A percentile compares a stretch with the other conserved stretches of the same genome.
phyloP scores from a whole-genome alignment of 1,139 yeast genomes.

The Geotrichum siamense region DNA sequence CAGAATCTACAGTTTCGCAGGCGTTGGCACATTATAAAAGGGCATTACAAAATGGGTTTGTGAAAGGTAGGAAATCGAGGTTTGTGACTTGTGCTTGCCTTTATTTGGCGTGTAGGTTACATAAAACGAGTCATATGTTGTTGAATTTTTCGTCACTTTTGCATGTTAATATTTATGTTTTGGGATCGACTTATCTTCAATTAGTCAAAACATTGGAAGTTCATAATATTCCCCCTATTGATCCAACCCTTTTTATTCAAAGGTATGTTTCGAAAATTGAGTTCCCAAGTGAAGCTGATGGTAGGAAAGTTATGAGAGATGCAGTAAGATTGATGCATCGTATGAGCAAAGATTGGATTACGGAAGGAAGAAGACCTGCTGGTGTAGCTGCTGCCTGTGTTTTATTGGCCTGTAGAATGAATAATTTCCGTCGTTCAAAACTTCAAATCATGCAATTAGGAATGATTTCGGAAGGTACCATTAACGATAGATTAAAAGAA shows the following conservation, averaged over 20 bases:
- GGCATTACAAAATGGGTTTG: slow-evolving; percentile 81
- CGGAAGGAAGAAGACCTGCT: slow-evolving; percentile 95
- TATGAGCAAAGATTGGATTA: slow-evolving; percentile 93
- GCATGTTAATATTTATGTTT: slow-evolving; percentile 85
- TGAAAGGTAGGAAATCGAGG: slow-evolving; percentile 90
- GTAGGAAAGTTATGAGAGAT: slow-evolving; percentile 63
- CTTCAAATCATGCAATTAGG: slow-evolving; percentile 93
- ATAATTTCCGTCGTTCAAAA: slow-evolving; percentile 84
- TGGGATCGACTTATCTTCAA: slow-evolving; percentile 91
- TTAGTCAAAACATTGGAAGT: slow-evolving; percentile 79
- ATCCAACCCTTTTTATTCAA: slow-evolving; percentile 87
- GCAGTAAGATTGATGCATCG: slow-evolving; percentile 81
- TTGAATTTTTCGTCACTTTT: slow-evolving; percentile 88
- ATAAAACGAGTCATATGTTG: slow-evolving; percentile 86
- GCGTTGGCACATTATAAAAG: slow-evolving; percentile 85
- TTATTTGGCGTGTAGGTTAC: slow-evolving; percentile 88
- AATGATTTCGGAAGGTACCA: slow-evolving; percentile 88
- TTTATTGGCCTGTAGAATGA: slow-evolving; percentile 90
- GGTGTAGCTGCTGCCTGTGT: slow-evolving; percentile 98
- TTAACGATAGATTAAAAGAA: slow-evolving; percentile 83
- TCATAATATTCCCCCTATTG: slow-evolving; percentile 74
- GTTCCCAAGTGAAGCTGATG: slow-evolving; percentile 50
- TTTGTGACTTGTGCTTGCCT: slow-evolving; percentile 93
- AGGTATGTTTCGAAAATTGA: slow-evolving; percentile 86
- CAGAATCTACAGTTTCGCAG: slow-evolving; percentile 77